Evolutionary conservation across 148 eudicot species (phyloP).

Genomic region (Diospyros lotus): DNA sequence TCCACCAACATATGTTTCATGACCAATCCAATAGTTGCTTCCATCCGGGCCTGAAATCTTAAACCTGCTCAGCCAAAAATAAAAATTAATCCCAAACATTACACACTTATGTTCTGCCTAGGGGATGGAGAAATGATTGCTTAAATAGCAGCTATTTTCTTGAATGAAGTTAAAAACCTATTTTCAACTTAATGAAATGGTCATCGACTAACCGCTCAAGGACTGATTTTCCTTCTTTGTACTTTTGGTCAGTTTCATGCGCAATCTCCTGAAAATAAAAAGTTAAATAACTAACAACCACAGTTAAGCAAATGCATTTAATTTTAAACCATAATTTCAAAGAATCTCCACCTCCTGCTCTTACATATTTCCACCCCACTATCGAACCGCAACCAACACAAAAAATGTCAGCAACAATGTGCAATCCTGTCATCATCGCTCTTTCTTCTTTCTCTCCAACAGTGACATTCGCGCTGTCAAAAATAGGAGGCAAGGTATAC

Average conservation of each 20-base stretch:
- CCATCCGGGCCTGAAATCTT: constrained; percentile 88
- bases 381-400: constrained; percentile 87
- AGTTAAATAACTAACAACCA: constrained; percentile 21
- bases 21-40: constrained; percentile 67
- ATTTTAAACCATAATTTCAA: neutral
- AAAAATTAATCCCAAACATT: no score
- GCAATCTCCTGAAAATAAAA: constrained; percentile 76
- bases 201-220: constrained; percentile 69
- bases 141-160: neutral
- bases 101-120: no score
- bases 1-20: constrained; percentile 64
- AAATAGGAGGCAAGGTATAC: neutral
- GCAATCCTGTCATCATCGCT: constrained; percentile 88
- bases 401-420: constrained; percentile 82
- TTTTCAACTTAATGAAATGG: neutral
- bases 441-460: constrained; percentile 70
- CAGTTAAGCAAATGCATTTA: constrained; percentile 3
- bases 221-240: constrained; percentile 98
- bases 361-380: constrained; percentile 95
- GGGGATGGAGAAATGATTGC: neutral
- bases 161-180: neutral
- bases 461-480: constrained; percentile 71
- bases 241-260: constrained; percentile 74
- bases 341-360: constrained; percentile 25
- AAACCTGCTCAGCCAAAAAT: constrained; percentile 41